Evolutionary conservation across 805 yeast species (phyloP).

Genomic region (Yarrowia sp.): DNA sequence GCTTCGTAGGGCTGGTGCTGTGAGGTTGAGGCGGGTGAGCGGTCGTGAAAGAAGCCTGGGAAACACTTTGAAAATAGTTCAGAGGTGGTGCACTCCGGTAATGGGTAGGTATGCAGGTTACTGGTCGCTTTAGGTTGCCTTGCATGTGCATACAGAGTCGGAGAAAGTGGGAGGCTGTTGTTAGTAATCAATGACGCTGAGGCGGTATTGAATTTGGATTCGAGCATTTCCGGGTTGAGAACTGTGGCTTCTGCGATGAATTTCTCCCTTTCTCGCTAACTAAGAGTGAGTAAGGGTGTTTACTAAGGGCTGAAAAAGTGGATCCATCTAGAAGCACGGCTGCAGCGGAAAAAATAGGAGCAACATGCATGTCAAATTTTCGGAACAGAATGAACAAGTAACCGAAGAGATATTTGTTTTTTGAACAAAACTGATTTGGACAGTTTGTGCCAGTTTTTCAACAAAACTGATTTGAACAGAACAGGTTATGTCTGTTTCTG

Average conservation of each 20-base stretch:
- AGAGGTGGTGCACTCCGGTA: not conserved
- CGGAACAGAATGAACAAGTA: not conserved
- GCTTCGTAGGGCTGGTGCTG: not conserved
- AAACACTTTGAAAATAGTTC: not conserved
- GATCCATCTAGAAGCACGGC: not conserved
- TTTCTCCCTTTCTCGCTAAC: not conserved
- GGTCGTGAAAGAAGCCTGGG: not conserved
- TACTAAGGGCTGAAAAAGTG: not conserved
- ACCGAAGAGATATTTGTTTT: too few species aligned
- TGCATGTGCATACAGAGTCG: not conserved
- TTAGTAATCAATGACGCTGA: too few species aligned
- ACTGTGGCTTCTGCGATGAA: too few species aligned
- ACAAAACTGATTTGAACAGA: too few species aligned
- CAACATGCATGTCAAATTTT: not conserved
- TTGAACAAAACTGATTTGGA: too few species aligned
- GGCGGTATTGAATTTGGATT: too few species aligned
- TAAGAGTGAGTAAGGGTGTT: not conserved
- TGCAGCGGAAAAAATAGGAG: slow-evolving; percentile 6
- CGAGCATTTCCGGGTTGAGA: too few species aligned
- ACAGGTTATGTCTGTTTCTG: too few species aligned
- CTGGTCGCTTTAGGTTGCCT: not conserved
- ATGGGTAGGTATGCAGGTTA: not conserved
- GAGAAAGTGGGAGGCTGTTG: not conserved
- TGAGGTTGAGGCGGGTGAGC: not conserved
- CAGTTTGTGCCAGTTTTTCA: too few species aligned